phyloP scores from a whole-genome alignment of 768 basidiomycete genomes.

The Trametes gibbosa region DNA sequence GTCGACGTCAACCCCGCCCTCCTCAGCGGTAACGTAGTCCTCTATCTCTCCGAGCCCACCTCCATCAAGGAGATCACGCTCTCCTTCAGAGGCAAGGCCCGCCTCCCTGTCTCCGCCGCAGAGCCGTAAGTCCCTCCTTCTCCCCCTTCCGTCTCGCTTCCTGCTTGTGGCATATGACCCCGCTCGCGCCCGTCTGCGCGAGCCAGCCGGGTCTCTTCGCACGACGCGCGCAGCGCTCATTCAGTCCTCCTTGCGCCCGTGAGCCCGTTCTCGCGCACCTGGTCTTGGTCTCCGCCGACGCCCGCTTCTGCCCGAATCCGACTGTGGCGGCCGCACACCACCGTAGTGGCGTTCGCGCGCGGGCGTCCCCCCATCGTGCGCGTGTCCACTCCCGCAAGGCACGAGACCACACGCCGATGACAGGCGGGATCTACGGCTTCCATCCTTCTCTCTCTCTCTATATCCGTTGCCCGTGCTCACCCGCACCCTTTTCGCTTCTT shows the following conservation, averaged over 20 bases:
- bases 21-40: constrained; percentile 77
- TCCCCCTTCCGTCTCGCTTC: constrained; percentile 14
- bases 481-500: not conserved
- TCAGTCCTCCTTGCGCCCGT: not conserved
- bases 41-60: constrained; percentile 79
- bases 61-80: constrained; percentile 83
- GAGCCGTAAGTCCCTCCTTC: constrained; percentile 58
- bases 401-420: not conserved
- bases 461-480: constrained; percentile 5
- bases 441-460: not conserved
- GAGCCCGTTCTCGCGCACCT: constrained; percentile 1
- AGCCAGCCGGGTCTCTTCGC: not conserved
- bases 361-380: not conserved
- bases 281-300: not conserved
- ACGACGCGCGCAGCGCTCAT: not conserved
- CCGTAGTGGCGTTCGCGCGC: not conserved
- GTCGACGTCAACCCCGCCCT: constrained; percentile 79
- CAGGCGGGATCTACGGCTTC: constrained; percentile 11
- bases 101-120: constrained; percentile 52
- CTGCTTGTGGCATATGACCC: constrained; percentile 4
- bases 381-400: not conserved
- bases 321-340: not conserved
- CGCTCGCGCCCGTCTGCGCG: not conserved
- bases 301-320: not conserved
- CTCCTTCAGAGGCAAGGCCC: constrained; percentile 80